Conservation (phyloP, 805 yeast species). For the Starmerella bombicola region DNA sequence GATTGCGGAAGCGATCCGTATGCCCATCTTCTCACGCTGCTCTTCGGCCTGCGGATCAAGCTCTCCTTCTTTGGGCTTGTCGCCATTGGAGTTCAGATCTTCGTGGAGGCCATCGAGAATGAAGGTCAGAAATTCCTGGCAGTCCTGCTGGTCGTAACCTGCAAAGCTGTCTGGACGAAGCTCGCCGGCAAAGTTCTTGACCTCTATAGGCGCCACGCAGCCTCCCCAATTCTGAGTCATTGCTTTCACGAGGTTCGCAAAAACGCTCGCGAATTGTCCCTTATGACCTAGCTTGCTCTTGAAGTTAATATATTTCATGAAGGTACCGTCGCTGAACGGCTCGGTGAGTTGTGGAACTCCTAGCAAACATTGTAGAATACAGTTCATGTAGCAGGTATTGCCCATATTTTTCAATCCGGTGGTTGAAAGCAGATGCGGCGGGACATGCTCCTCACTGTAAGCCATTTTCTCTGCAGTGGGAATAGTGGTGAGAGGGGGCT, state of each 20-base stretch:
- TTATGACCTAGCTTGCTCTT: conserved; percentile 66
- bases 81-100: conserved; percentile 60
- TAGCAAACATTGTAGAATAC: conserved; percentile 71
- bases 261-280: conserved; percentile 62
- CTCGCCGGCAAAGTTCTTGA: conserved; percentile 57
- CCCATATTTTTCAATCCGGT: conserved; percentile 78
- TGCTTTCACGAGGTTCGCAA: conserved; percentile 45
- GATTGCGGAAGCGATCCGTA: conserved; percentile 69
- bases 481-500: too few relatives aligned
- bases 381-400: conserved; percentile 88
- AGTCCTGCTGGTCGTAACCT: conserved; percentile 68
- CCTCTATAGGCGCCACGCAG: conserved; percentile 46
- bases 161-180: conserved; percentile 47
- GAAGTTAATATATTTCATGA: conserved; percentile 55
- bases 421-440: conserved; percentile 28
- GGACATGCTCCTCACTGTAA: neutral
- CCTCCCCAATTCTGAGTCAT: conserved; percentile 33
- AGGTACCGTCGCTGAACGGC: conserved; percentile 50
- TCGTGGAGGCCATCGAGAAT: conserved; percentile 69
- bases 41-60: conserved; percentile 61
- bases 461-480: too few relatives aligned
- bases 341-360: conserved; percentile 56
- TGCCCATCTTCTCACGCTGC: conserved; percentile 56
- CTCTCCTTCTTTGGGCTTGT: conserved; percentile 41
- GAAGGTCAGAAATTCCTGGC: conserved; percentile 68